Conservation (phyloP, 1,139 yeast genomes). For the Kodamaea derodonti region DNA sequence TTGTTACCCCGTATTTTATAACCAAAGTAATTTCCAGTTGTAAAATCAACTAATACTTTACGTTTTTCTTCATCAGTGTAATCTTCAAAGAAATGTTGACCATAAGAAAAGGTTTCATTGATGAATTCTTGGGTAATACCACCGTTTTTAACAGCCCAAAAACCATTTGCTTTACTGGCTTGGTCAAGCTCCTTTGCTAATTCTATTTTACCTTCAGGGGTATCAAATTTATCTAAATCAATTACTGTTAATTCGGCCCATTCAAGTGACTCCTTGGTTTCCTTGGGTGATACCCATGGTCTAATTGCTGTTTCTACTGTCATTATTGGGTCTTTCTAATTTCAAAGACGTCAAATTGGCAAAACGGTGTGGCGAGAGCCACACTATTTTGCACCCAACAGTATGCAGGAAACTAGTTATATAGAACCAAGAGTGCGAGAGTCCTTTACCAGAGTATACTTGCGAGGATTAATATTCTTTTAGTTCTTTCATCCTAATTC, state of each 20-base stretch:
- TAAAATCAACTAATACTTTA: slow-evolving; percentile 23
- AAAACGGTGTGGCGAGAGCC: not conserved
- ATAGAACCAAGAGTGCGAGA: too few relatives aligned
- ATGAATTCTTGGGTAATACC: slow-evolving; percentile 26
- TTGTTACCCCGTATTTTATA: slow-evolving; percentile 26
- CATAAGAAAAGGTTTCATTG: slow-evolving; percentile 24
- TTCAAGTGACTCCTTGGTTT: slow-evolving; percentile 24
- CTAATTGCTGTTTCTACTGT: slow-evolving; percentile 1
- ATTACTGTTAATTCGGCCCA: slow-evolving; percentile 30
- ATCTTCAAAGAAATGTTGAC: slow-evolving; percentile 26
- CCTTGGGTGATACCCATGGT: slow-evolving; percentile 24
- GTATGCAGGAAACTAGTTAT: too few relatives aligned
- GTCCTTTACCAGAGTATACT: too few relatives aligned
- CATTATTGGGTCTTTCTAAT: too few relatives aligned
- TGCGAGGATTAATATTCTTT: too few relatives aligned
- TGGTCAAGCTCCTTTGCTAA: slow-evolving; percentile 23
- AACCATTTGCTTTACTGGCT: slow-evolving; percentile 29
- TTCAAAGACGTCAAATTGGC: too few relatives aligned
- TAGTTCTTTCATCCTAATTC: too few relatives aligned
- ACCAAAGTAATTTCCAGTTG: slow-evolving; percentile 30
- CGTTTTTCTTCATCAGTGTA: slow-evolving; percentile 24
- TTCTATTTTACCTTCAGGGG: slow-evolving; percentile 23
- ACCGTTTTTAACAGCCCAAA: slow-evolving; percentile 27
- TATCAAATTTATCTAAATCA: slow-evolving; percentile 26
- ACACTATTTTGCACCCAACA: slow-evolving; percentile 4